A percentile compares a stretch with the other conserved stretches of the same genome.
Evolutionary conservation across 2,329 filamentous ascomycete species (phyloP).

Genomic region (Hypoxylon sp.): DNA sequence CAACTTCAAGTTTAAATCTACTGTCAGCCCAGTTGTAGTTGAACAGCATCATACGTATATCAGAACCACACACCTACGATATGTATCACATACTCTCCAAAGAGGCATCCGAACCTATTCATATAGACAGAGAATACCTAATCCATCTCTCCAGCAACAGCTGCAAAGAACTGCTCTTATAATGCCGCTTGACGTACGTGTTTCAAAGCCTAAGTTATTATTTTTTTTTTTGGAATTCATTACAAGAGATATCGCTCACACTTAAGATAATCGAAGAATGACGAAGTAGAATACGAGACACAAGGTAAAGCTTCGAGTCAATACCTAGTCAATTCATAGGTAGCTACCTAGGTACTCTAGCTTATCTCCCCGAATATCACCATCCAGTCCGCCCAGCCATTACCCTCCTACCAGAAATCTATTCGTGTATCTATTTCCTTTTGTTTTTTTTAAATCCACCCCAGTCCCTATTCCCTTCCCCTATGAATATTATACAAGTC

Average conservation of each 20-base stretch:
- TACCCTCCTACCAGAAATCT: conserved; percentile 24
- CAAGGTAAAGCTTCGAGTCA: neutral
- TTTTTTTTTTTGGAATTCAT: no score
- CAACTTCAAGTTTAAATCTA: neutral
- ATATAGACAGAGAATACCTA: neutral
- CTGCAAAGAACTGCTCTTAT: neutral
- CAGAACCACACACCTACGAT: neutral
- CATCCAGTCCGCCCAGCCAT: conserved; percentile 1
- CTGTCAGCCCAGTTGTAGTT: neutral
- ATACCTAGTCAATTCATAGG: no score
- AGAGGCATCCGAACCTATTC: neutral
- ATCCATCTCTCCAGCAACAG: neutral
- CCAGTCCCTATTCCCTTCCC: conserved; percentile 2
- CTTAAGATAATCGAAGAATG: neutral
- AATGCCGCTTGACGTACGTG: neutral
- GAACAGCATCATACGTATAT: neutral
- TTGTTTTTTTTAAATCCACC: conserved; percentile 14
- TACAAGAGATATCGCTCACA: neutral
- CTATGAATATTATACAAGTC: conserved; percentile 28
- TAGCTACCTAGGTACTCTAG: conserved; percentile 16
- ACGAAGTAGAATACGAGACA: neutral
- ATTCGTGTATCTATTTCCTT: conserved; percentile 30
- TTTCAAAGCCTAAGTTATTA: neutral
- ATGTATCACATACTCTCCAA: neutral
- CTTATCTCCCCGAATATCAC: conserved; percentile 18